phyloP scores from a whole-genome alignment of 306 rosid species.

The Abrus pulchellus region DNA sequence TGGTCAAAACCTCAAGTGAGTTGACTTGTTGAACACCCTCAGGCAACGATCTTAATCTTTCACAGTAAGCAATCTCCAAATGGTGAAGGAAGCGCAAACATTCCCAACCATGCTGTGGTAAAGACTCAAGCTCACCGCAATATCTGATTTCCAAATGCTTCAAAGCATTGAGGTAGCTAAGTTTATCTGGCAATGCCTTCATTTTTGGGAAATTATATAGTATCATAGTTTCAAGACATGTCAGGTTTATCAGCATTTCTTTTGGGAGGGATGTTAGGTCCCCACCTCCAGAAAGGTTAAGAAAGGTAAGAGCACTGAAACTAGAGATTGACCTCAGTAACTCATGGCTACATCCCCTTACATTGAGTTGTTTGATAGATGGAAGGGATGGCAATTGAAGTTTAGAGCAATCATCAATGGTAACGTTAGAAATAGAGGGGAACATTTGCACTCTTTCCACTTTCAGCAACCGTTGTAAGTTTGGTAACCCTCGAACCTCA shows the following conservation, averaged over 20 bases:
- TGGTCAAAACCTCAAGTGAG: not conserved
- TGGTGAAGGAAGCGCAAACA: not conserved
- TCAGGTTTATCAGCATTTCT: slow-evolving; percentile 1
- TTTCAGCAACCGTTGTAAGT: slow-evolving; percentile 21
- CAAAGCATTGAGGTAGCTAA: not conserved
- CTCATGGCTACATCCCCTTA: not conserved
- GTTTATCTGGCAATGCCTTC: not conserved
- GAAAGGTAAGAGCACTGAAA: not conserved
- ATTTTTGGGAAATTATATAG: not conserved
- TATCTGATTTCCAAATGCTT: not conserved
- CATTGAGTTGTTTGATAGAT: not conserved
- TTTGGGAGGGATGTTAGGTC: not conserved
- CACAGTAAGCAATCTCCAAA: fast-evolving
- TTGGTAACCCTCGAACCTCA: not conserved
- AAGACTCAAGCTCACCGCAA: not conserved
- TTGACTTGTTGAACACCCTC: not conserved
- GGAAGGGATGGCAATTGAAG: slow-evolving; percentile 6
- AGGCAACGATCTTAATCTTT: not conserved
- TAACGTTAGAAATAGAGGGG: not conserved
- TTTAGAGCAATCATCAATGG: not conserved
- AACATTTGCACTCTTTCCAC: not conserved
- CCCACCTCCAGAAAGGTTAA: not conserved
- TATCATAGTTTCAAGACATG: not conserved
- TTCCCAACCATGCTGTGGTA: not conserved
- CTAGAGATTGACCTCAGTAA: not conserved